phyloP scores from a whole-genome alignment of 2,329 filamentous ascomycete species.

The Scytalidium sp. region DNA sequence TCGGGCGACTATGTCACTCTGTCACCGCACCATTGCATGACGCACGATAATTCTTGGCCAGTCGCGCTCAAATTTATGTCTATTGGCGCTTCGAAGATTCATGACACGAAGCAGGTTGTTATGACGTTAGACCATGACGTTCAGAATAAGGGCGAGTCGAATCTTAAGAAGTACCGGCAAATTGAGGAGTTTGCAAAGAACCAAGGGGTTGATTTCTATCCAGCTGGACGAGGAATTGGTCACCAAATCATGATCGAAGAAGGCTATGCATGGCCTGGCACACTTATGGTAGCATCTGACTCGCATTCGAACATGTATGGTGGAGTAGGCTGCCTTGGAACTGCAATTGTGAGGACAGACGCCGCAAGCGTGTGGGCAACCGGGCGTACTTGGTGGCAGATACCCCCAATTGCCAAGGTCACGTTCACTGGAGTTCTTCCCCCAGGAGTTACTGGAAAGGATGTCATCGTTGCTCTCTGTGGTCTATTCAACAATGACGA shows the following conservation, averaged over 20 bases:
- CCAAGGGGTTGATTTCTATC: constrained; percentile 76
- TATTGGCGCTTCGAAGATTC: constrained; percentile 73
- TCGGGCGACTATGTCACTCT: constrained; percentile 83
- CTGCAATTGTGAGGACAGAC: constrained; percentile 82
- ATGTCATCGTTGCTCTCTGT: constrained; percentile 87
- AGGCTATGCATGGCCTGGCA: constrained; percentile 81
- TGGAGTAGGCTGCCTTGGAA: constrained; percentile 73
- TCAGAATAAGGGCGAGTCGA: constrained; percentile 74
- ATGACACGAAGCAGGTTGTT: constrained; percentile 71
- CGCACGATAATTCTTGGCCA: constrained; percentile 81
- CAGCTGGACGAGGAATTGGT: constrained; percentile 76
- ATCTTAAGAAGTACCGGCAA: constrained; percentile 76
- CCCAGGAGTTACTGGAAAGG: constrained; percentile 83
- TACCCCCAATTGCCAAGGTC: constrained; percentile 79
- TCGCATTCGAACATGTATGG: constrained; percentile 83
- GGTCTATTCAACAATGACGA: constrained; percentile 84
- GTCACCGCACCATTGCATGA: constrained; percentile 72
- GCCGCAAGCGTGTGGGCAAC: constrained; percentile 85
- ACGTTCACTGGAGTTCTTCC: constrained; percentile 75
- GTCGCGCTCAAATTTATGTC: constrained; percentile 76
- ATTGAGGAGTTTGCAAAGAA: constrained; percentile 79
- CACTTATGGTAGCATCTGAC: constrained; percentile 75
- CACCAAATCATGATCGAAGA: constrained; percentile 93
- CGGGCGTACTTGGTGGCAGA: constrained; percentile 80
- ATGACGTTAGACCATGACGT: constrained; percentile 88